Percentiles rank a stretch among this genome's conserved stretches.
Evolutionary conservation across 257 asterid genomes (phyloP).

Genomic region (Solanum pinnatisectum): DNA sequence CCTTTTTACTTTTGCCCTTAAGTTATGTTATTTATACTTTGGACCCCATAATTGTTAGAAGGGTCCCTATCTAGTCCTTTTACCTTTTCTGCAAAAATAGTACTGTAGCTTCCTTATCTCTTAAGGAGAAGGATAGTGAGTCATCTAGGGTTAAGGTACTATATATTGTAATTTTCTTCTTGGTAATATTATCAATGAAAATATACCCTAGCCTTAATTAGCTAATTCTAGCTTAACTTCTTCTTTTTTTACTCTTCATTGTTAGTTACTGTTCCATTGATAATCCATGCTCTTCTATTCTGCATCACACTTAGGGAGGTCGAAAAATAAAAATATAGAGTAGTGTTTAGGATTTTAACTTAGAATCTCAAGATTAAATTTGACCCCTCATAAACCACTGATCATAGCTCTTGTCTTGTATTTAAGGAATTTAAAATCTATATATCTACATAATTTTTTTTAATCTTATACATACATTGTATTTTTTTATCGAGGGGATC

Average conservation of each 20-base stretch:
- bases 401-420: background rate
- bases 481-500: background rate
- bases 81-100: background rate
- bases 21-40: background rate
- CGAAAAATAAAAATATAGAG: no score
- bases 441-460: background rate
- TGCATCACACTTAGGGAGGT: background rate
- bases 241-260: no score
- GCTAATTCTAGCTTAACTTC: background rate
- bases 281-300: background rate
- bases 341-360: background rate
- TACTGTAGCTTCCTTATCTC: background rate
- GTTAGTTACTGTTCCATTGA: background rate
- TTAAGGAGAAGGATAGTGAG: background rate
- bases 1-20: background rate
- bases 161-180: background rate
- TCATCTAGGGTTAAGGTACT: background rate
- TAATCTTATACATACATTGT: no score
- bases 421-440: no score
- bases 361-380: background rate
- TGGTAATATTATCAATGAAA: background rate
- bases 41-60: background rate
- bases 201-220: no score
- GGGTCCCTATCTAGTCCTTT: background rate
- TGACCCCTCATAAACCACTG: background rate